Base-by-base conservation (phyloP, 306 rosid genomes). In the Abrus pulchellus region DNA sequence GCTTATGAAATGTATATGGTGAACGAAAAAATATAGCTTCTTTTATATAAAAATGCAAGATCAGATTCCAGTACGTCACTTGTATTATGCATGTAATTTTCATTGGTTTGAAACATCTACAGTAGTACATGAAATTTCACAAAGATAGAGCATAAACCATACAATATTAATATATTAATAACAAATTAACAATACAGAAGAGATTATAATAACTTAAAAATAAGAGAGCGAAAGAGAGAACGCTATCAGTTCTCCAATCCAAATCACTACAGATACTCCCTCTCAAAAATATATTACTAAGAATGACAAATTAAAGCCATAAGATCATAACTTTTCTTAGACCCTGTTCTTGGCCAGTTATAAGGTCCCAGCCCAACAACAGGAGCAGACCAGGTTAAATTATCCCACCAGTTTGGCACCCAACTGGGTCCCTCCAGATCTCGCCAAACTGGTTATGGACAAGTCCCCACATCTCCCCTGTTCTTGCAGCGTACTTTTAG, bases 251-350 rank as follows among this genome's bases (percentile, higher is more conserved):
- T 8, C n/a, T 36, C 7, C 14, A 0, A 38, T n/a, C 59, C 4
- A 14, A 3, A 53, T 3, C 59, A 53, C 30, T 41, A 41, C 32
- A 40, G 3, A 11, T 20, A 14, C 32, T 40, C 30, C 48, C 33
- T 65, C 49, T 40, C 9, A 34, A 43, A 66, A 66, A 66, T 7
- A 3, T 66, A 32, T 60, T 60, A 3, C 43, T 60, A 32, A 1
- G 14, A 62, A 49, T 20, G 20, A 20, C 49, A 14, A 62, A 76
- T 33, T 62, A 34, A 76, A 63, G 4, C 80, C 20, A 44, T 5
- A 76, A 62, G 27, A 47, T 20, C 20, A 20, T 20, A 20, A 38
- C 49, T 33, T 1, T 41, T 38, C 49, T 44, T 59, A 28, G 33
- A 48, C 8, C 48, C 61, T 43, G 47, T 43, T 43, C 47, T 2